Base-by-base conservation (phyloP, 2,329 filamentous ascomycete species). In the Macrophomina phaseolina region DNA sequence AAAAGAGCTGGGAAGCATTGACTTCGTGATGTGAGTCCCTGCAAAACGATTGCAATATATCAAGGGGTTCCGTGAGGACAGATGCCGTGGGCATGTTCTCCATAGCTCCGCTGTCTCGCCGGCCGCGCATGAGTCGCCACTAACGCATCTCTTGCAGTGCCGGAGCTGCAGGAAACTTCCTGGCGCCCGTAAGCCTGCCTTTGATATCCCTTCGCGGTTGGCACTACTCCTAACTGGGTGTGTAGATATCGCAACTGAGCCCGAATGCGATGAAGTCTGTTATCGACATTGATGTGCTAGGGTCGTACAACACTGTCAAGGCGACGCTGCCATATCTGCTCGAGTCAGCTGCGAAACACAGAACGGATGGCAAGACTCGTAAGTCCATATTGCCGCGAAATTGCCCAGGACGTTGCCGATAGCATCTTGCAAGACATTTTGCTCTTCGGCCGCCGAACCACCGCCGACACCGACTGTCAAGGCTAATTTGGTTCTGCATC, bases 251-350 rank as follows among this genome's bases (percentile, higher is more conserved):
- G 48, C 90, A 90, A 69, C 86, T 98, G 60, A 93, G 89, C 48
- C 81, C 91, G 67, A 98, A 98, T 76, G 95, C 92, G 3, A 97
- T 99, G 88, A 96, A 94, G 79, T 85, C 92, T 0, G 95, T 99
- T 70, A 94, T 98, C 73, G 95, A 98, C 69, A 99, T 99, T 74
- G 95, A 98, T 77, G 90, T 97, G 2, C 80, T 98, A 42, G 95
- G 95, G 38, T 96, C 92, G 16, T 99, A 91, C 82, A 97, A 98
- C 82, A 97, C 93, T 2, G 85, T 97, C 75, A 98, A 98, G 81
- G 93, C 94, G 3, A 95, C 93, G 0, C 82, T 97, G 40, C 92
- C 93, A 0, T 86, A 97, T 73, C 86, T 99, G 3, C 80, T 93
- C 12, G 85, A 88, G 72, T 96, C 93, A n/a, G 89, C 91, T 1